Conservation (phyloP, 2,329 filamentous ascomycete species). For the Metarhizium album region DNA sequence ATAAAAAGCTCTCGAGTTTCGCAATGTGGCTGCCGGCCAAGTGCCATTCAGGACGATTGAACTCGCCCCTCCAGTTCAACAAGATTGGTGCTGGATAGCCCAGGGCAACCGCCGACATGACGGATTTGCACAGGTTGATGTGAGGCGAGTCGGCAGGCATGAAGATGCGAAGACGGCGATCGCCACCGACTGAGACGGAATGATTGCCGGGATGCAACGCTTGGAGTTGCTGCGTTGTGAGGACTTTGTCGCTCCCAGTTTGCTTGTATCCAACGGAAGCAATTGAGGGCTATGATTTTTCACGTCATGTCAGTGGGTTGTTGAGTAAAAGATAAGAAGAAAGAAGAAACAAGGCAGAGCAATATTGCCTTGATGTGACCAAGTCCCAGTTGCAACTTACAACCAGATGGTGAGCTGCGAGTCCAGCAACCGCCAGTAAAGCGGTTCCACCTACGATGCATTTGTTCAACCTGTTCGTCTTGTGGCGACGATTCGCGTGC, state of each 20-base stretch:
- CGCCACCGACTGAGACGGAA: constrained; percentile 6
- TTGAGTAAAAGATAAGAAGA: neutral
- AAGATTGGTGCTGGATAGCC: constrained; percentile 27
- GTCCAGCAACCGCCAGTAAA: neutral
- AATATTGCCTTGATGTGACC: neutral
- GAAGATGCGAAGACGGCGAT: constrained; percentile 23
- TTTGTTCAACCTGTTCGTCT: neutral
- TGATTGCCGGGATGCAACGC: neutral
- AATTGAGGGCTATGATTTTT: neutral
- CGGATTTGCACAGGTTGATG: constrained; percentile 27
- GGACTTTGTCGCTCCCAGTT: neutral
- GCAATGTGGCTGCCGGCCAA: constrained; percentile 27
- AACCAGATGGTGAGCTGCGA: neutral
- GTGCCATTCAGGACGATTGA: constrained; percentile 25
- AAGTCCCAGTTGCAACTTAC: neutral
- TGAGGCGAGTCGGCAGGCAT: constrained; percentile 26
- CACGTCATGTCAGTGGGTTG: neutral
- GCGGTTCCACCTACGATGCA: neutral
- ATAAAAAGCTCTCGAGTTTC: constrained; percentile 20
- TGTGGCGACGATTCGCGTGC: neutral
- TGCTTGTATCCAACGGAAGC: neutral
- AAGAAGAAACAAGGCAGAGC: too few relatives aligned
- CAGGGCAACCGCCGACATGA: constrained; percentile 26
- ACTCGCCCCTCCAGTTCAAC: constrained; percentile 28
- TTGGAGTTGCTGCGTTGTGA: constrained; percentile 3